Evolutionary conservation across 345 rosid species (phyloP).

Genomic region (Physaria fendleri): DNA sequence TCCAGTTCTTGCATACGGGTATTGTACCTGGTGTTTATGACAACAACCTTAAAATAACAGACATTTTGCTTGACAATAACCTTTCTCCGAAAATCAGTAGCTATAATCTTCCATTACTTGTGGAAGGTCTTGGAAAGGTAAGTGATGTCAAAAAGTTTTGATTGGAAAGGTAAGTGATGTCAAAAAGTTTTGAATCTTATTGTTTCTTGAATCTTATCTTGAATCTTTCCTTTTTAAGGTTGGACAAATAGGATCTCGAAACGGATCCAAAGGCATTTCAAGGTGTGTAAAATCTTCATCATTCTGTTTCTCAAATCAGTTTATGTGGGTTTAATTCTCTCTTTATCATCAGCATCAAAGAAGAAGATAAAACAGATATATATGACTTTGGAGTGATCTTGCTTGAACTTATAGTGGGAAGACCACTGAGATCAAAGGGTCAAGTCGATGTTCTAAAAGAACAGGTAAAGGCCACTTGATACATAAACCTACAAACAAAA

Average conservation of each 20-base stretch:
- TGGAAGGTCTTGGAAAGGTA: constrained; percentile 64
- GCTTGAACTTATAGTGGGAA: constrained; percentile 77
- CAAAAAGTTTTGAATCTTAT: neutral
- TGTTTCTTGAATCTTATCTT: constrained; percentile 9
- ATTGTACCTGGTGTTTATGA: constrained; percentile 77
- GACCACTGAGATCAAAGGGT: constrained; percentile 42
- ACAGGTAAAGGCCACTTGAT: constrained; percentile 38
- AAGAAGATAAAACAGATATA: constrained; percentile 55
- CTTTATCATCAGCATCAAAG: constrained; percentile 34
- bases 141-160: neutral
- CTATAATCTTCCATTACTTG: constrained; percentile 72
- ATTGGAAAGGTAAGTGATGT: too few relatives aligned
- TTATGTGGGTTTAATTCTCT: constrained; percentile 7
- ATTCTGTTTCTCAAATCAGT: neutral
- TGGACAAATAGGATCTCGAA: constrained; percentile 38
- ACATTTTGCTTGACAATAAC: constrained; percentile 79
- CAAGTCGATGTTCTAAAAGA: constrained; percentile 52
- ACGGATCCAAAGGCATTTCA: constrained; percentile 43
- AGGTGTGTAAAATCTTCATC: constrained; percentile 35
- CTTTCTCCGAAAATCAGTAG: constrained; percentile 75
- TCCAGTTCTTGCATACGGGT: constrained; percentile 88
- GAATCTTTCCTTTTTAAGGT: constrained; percentile 37
- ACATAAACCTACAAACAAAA: neutral
- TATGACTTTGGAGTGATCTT: constrained; percentile 79
- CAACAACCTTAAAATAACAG: constrained; percentile 73